Evolutionary conservation across 768 basidiomycete species (phyloP).

Genomic region (Rhizopogon rudus): DNA sequence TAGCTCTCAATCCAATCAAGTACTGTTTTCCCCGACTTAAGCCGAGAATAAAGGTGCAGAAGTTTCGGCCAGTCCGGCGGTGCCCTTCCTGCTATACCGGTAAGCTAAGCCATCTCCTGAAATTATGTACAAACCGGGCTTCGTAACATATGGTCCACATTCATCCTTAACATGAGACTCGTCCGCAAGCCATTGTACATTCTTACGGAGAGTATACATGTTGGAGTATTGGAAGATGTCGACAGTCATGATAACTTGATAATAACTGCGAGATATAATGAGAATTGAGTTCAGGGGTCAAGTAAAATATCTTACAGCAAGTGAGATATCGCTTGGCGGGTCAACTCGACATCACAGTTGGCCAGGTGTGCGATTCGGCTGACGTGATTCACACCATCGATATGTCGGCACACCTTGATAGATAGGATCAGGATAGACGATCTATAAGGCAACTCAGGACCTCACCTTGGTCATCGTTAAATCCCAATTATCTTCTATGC

Average conservation of each 20-base stretch:
- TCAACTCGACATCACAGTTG: constrained; percentile 78
- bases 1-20: constrained; percentile 85
- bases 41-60: constrained; percentile 78
- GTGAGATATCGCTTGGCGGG: constrained; percentile 86
- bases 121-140: constrained; percentile 43
- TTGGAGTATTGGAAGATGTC: constrained; percentile 99
- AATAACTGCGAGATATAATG: constrained; percentile 55
- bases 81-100: constrained; percentile 35
- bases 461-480: constrained; percentile 82
- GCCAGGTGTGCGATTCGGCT: constrained; percentile 88
- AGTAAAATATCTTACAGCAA: constrained; percentile 59
- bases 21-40: constrained; percentile 80
- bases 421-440: not conserved
- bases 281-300: not conserved
- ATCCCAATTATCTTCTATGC: constrained; percentile 93
- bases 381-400: constrained; percentile 91
- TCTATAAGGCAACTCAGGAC: not conserved
- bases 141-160: constrained; percentile 89
- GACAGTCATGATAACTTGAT: constrained; percentile 93
- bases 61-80: constrained; percentile 87
- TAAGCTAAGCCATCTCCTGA: not conserved
- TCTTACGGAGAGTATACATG: constrained; percentile 89
- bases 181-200: constrained; percentile 82
- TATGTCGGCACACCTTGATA: constrained; percentile 66
- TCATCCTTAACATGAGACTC: constrained; percentile 83